Percentiles rank a stretch among this genome's conserved stretches.
phyloP scores from a whole-genome alignment of 768 basidiomycete species.

The Chalciporus piperatus region DNA sequence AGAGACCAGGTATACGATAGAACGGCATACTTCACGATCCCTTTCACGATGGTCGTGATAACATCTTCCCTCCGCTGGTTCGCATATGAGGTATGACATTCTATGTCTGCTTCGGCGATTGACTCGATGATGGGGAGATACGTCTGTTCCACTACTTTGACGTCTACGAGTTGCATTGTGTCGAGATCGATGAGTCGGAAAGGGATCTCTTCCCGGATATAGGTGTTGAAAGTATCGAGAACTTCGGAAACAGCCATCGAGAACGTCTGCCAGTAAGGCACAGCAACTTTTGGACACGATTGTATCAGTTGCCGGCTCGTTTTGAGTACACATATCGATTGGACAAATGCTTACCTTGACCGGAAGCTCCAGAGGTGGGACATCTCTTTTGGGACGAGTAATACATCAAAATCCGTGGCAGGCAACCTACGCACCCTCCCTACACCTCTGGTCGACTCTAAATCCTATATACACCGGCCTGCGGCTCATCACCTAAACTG shows the following conservation, averaged over 20 bases:
- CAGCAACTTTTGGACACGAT: neutral
- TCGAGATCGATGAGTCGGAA: constrained; percentile 16
- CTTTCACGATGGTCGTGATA: constrained; percentile 18
- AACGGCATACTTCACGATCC: constrained; percentile 21
- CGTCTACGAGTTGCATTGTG: constrained; percentile 11
- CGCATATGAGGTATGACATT: constrained; percentile 20
- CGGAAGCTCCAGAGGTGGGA: too few species aligned
- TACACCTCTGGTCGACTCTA: too few species aligned
- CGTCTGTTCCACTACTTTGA: neutral
- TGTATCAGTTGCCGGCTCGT: neutral
- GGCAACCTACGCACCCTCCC: too few species aligned
- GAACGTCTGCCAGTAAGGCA: neutral
- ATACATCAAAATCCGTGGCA: too few species aligned
- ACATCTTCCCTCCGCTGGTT: constrained; percentile 24
- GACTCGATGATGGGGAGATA: constrained; percentile 11
- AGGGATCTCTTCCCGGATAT: constrained; percentile 12
- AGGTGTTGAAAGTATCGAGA: constrained; percentile 8
- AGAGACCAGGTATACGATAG: constrained; percentile 13
- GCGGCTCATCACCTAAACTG: too few species aligned
- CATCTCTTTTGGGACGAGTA: too few species aligned
- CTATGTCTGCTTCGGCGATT: constrained; percentile 20
- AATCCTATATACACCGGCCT: too few species aligned
- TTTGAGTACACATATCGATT: neutral
- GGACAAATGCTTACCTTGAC: neutral
- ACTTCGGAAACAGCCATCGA: constrained; percentile 19